A percentile compares a stretch with the other conserved stretches of the same genome.
Conservation (phyloP, 805 yeast genomes). For the Saccharomycopsis vini region DNA sequence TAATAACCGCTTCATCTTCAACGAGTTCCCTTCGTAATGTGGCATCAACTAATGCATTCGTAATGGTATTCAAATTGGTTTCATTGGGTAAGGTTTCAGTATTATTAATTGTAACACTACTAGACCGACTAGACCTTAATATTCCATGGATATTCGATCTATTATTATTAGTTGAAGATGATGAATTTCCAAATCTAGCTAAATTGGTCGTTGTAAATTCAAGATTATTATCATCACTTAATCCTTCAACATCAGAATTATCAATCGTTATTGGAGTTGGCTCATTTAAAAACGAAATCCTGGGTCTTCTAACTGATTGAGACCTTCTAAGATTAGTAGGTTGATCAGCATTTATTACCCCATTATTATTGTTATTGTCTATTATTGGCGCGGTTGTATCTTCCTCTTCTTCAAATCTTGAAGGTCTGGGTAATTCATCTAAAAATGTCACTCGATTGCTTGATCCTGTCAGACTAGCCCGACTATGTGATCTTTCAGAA, state of each 20-base stretch:
- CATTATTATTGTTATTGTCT: neutral
- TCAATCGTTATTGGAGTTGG: neutral
- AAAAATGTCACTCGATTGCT: too few relatives aligned
- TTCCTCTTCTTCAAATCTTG: neutral
- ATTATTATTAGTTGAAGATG: neutral
- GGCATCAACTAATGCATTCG: slow-evolving; percentile 2
- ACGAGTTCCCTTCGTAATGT: neutral
- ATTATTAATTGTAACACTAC: slow-evolving; percentile 1
- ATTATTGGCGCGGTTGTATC: neutral
- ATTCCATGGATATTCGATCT: slow-evolving; percentile 12
- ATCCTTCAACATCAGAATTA: neutral
- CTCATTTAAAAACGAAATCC: neutral
- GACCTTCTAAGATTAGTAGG: neutral
- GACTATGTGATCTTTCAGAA: too few relatives aligned
- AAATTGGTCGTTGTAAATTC: neutral
- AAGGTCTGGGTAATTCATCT: too few relatives aligned
- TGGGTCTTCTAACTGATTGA: neutral
- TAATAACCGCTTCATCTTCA: neutral
- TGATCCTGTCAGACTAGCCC: too few relatives aligned
- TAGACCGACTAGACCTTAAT: slow-evolving; percentile 11
- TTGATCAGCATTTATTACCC: neutral
- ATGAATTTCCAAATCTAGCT: neutral
- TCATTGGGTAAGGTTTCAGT: slow-evolving; percentile 3
- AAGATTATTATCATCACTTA: neutral
- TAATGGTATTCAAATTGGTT: slow-evolving; percentile 10